These are phyloP conservation scores for Ceratobasidium sp. DNA, from an alignment of 1,284 basidiomycete genomes.

Conservation along the genomic window DNA sequence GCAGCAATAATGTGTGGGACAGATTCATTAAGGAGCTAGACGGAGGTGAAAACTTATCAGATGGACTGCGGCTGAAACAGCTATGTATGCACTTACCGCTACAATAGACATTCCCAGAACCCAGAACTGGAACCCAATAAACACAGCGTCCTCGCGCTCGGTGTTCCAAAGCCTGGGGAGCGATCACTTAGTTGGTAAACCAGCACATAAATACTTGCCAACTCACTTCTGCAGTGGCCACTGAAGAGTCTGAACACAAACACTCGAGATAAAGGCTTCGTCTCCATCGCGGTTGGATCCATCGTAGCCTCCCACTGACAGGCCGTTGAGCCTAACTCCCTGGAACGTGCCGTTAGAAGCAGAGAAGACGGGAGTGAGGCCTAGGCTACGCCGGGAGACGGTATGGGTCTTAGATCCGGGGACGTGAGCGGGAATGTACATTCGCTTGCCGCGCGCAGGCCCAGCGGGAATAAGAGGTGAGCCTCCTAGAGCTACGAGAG, in stretches of 20 bases:
- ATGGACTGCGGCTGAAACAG: not conserved
- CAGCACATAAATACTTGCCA: not conserved
- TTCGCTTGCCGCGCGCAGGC: slow-evolving; percentile 28
- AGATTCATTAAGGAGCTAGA: slow-evolving; percentile 77
- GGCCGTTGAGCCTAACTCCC: slow-evolving; percentile 31
- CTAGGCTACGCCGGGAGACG: slow-evolving; percentile 6
- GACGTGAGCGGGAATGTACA: slow-evolving; percentile 35
- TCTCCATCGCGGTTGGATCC: slow-evolving; percentile 30
- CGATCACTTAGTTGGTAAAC: not conserved
- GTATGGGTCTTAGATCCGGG: slow-evolving; percentile 12
- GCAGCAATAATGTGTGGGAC: slow-evolving; percentile 81
- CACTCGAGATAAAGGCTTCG: slow-evolving; percentile 42
- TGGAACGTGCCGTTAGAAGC: slow-evolving; percentile 36
- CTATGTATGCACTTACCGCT: slow-evolving; percentile 60
- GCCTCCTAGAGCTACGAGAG: slow-evolving; percentile 4
- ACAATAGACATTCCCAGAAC: slow-evolving; percentile 82
- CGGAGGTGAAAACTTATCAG: slow-evolving; percentile 5
- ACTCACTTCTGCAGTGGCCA: slow-evolving; percentile 49
- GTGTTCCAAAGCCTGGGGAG: slow-evolving; percentile 72
- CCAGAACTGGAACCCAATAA: slow-evolving; percentile 84
- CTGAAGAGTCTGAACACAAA: slow-evolving; percentile 45
- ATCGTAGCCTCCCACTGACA: slow-evolving; percentile 1
- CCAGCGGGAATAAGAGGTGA: not conserved
- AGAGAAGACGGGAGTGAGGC: slow-evolving; percentile 37
- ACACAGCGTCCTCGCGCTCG: slow-evolving; percentile 80